Base-by-base conservation (phyloP, 148 eudicot genomes). In the Chenopodium suecicum region DNA sequence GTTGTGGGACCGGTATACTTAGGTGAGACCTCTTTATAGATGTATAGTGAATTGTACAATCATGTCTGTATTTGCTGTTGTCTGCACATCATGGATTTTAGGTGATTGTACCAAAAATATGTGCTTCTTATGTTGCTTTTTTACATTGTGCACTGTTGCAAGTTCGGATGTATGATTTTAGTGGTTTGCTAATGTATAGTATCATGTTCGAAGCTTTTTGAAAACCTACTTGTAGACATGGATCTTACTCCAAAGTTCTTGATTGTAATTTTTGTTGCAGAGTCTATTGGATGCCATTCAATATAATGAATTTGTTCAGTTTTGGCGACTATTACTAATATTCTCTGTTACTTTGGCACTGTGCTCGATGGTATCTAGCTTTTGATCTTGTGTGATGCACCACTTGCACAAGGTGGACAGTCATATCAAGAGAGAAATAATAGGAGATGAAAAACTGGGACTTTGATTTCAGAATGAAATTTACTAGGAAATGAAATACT, bases 1-100 rank as follows among this genome's bases (percentile, higher is more conserved):
- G 99, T 79, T 96, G 99, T 80, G 99, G 99, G 79, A 96, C 99
- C 78, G 98, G 99, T 78, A 96, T 96, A 80, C 84, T 96, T 70
- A 96, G 98, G 99, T 94, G 81, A 80, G 90, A 81, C 72, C 62
- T 13, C 60, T 70, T 44, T 76, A 72, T 77, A 47, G 23, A 31
- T 37, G 5, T 46, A 14, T 58, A 60, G 12, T 60, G 14, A 37
- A 29, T 10, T 68, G 50, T 74, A 79, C 50, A 37, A 2, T 66
- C 63, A 17, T 74, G 46, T 54, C 29, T 47, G 64, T 79, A 27
- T 44, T 47, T 64, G 16, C 8, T 73, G 73, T 74, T 54, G n/a
- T 14, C 66, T 68, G 16, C 56, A 44, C 32, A 16, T 50, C 54
- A n/a, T 50, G 27, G 16, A 20, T 65, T 69, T 62, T 20, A 71